Conservation (phyloP, 352 stramenopile genomes). For the Phytophthora fragariae region DNA sequence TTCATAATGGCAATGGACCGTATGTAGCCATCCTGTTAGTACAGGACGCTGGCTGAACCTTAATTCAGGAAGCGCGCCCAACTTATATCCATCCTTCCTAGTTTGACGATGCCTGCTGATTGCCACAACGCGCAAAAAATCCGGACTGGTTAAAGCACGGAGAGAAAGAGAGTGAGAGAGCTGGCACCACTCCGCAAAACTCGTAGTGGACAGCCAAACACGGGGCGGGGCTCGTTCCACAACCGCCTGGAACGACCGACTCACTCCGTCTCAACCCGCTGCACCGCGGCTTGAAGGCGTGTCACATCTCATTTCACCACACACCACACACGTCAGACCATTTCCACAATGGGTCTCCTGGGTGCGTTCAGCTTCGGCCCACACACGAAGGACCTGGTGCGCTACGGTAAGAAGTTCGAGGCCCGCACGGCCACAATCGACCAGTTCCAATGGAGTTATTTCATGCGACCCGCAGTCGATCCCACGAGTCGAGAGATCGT, state of each 20-base stretch:
- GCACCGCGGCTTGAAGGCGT: slow-evolving; percentile 3
- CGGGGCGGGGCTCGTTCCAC: slow-evolving; percentile 1
- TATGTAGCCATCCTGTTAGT: no score
- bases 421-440: slow-evolving; percentile 43
- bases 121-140: slow-evolving; percentile 32
- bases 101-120: no score
- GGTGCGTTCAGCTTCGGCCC: slow-evolving; percentile 33
- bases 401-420: slow-evolving; percentile 58
- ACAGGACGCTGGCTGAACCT: no score
- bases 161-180: slow-evolving; percentile 4
- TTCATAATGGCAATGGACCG: no score
- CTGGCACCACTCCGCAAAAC: slow-evolving; percentile 24
- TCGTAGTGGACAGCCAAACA: slow-evolving; percentile 11
- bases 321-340: slow-evolving; percentile 23
- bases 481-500: slow-evolving; percentile 51
- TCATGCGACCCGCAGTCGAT: slow-evolving; percentile 44
- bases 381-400: slow-evolving; percentile 44
- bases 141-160: slow-evolving; percentile 29
- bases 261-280: slow-evolving; percentile 29
- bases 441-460: slow-evolving; percentile 76
- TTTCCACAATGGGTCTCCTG: slow-evolving; percentile 28
- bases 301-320: slow-evolving; percentile 36
- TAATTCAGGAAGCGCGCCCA: no score
- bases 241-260: slow-evolving; percentile 26
- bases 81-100: no score